phyloP scores from a whole-genome alignment of 805 yeast species.

The Wickerhamiella brachini region DNA sequence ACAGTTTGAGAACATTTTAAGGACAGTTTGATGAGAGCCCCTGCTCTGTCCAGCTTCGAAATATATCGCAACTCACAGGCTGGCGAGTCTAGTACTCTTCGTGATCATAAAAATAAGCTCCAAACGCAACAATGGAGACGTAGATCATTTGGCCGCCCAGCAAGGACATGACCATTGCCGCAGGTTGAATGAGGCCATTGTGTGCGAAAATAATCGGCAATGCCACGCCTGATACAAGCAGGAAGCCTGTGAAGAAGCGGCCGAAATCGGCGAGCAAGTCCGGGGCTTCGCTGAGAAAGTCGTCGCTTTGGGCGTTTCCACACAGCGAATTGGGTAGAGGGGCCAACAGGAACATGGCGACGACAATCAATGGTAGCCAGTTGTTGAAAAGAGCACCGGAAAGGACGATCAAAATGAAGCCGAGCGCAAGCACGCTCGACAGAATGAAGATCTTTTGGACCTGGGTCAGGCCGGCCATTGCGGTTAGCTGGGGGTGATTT shows the following conservation, averaged over 20 bases:
- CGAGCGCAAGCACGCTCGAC: constrained; percentile 69
- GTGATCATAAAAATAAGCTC: constrained; percentile 54
- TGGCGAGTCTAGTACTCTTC: constrained; percentile 27
- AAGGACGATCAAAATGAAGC: constrained; percentile 74
- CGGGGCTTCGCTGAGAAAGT: constrained; percentile 44
- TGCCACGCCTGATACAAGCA: constrained; percentile 61
- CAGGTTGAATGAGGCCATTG: constrained; percentile 49
- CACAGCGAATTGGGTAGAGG: constrained; percentile 59
- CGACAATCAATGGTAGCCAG: constrained; percentile 79
- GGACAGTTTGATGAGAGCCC: too few species aligned
- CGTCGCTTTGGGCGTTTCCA: constrained; percentile 36
- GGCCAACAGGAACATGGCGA: constrained; percentile 51
- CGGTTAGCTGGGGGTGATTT: neutral
- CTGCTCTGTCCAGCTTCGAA: too few species aligned
- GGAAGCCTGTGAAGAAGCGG: constrained; percentile 60
- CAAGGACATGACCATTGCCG: constrained; percentile 66
- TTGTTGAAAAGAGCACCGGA: constrained; percentile 81
- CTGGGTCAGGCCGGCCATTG: constrained; percentile 32
- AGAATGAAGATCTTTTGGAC: constrained; percentile 65
- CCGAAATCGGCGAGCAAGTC: constrained; percentile 59
- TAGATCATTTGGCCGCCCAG: constrained; percentile 76
- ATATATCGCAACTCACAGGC: too few species aligned
- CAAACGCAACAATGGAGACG: constrained; percentile 69
- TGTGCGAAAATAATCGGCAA: constrained; percentile 70
- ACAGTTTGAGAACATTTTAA: too few species aligned